phyloP scores from a whole-genome alignment of 2,329 filamentous ascomycete species.

The Paraconiothyrium sp. region DNA sequence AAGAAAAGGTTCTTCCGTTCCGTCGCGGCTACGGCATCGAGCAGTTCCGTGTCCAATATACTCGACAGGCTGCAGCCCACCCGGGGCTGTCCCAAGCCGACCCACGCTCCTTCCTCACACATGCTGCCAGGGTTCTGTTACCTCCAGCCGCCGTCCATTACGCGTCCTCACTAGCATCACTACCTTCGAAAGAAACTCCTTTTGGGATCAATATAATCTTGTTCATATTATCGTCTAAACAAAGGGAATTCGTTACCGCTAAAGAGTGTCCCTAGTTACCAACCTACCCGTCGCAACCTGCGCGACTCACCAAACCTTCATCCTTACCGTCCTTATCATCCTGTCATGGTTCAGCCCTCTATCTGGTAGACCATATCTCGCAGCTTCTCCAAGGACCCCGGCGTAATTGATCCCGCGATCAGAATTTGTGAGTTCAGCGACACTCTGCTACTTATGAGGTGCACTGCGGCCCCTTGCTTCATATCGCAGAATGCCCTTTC shows the following conservation, averaged over 20 bases:
- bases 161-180: conserved; percentile 5
- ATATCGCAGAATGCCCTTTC: conserved; percentile 10
- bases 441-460: conserved; percentile 16
- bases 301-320: background rate
- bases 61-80: too few species aligned
- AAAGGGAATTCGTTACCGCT: background rate
- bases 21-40: too few species aligned
- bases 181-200: background rate
- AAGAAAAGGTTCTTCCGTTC: too few species aligned
- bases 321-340: background rate
- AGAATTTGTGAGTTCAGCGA: conserved; percentile 24
- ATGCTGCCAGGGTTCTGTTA: too few species aligned
- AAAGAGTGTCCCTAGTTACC: background rate
- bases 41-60: too few species aligned
- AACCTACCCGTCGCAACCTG: conserved; percentile 4
- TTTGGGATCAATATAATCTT: background rate
- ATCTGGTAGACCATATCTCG: conserved; percentile 13
- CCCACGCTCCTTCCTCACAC: too few species aligned
- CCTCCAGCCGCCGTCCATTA: background rate
- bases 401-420: conserved; percentile 23
- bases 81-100: too few species aligned
- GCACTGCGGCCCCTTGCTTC: conserved; percentile 8
- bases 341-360: background rate
- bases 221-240: background rate
- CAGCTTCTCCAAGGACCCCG: conserved; percentile 13